phyloP scores from a whole-genome alignment of 2,329 filamentous ascomycete genomes.

The Beauveria caledonica region DNA sequence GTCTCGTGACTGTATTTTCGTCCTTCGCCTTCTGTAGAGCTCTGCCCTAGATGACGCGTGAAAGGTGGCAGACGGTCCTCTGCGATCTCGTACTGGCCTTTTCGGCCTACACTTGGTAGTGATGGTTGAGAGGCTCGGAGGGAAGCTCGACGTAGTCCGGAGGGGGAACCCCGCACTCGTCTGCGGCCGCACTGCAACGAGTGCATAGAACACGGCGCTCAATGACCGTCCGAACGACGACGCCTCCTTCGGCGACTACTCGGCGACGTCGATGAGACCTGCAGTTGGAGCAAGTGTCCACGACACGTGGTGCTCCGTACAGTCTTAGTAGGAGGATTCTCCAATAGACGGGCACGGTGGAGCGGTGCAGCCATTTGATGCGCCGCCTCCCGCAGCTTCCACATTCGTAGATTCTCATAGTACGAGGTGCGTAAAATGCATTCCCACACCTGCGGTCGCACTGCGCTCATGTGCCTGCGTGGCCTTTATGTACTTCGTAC shows the following conservation, averaged over 20 bases:
- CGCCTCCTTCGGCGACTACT: not conserved
- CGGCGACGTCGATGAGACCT: not conserved
- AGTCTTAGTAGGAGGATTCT: not conserved
- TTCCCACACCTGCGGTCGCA: not conserved
- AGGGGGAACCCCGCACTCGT: not conserved
- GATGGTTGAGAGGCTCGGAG: not conserved
- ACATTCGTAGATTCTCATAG: not conserved
- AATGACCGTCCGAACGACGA: not conserved
- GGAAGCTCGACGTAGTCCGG: not conserved
- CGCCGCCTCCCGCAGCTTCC: not conserved
- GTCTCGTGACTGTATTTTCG: not conserved
- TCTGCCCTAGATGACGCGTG: not conserved
- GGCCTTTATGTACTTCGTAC: not conserved
- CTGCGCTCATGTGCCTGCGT: not conserved
- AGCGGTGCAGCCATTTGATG: not conserved
- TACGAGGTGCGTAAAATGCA: not conserved
- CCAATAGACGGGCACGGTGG: not conserved
- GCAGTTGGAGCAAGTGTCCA: not conserved
- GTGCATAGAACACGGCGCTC: not conserved
- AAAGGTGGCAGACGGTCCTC: not conserved
- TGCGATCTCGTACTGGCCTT: not conserved
- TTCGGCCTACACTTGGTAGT: not conserved
- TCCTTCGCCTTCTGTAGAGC: not conserved
- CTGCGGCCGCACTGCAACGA: not conserved
- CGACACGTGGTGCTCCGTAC: not conserved